Evolutionary conservation across 768 basidiomycete genomes (phyloP).

Genomic region (Trametes punicea): DNA sequence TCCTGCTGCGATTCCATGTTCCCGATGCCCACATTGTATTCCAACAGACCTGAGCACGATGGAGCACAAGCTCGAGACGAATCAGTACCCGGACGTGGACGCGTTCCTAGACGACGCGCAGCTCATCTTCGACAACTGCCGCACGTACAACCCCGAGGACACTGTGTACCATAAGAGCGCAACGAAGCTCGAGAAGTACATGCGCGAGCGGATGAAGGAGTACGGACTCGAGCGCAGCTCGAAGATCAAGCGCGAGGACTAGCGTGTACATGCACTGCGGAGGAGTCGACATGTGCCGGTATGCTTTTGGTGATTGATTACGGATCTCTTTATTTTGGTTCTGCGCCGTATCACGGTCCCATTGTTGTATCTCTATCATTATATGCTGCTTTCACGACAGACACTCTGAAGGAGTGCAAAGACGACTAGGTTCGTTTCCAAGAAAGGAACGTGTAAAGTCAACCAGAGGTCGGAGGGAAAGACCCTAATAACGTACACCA

Average conservation of each 20-base stretch:
- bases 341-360: background rate
- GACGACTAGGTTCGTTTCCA: too few species aligned
- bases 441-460: background rate
- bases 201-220: slow-evolving; percentile 45
- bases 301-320: background rate
- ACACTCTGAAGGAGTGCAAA: too few species aligned
- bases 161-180: slow-evolving; percentile 84
- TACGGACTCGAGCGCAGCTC: slow-evolving; percentile 19
- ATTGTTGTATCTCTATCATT: slow-evolving; percentile 1
- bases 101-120: slow-evolving; percentile 76
- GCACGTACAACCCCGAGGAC: slow-evolving; percentile 78
- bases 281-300: too few species aligned
- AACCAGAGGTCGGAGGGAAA: background rate
- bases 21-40: background rate
- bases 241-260: slow-evolving; percentile 26
- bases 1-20: background rate
- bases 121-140: slow-evolving; percentile 87
- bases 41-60: slow-evolving; percentile 81
- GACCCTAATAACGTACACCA: background rate
- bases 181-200: slow-evolving; percentile 73
- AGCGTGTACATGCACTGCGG: slow-evolving; percentile 14
- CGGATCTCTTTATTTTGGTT: background rate
- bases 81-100: slow-evolving; percentile 74
- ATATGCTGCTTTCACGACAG: background rate
- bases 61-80: slow-evolving; percentile 85